These are phyloP conservation scores for Roridomyces roridus DNA, from an alignment of 768 basidiomycete species.

Conservation along the genomic window DNA sequence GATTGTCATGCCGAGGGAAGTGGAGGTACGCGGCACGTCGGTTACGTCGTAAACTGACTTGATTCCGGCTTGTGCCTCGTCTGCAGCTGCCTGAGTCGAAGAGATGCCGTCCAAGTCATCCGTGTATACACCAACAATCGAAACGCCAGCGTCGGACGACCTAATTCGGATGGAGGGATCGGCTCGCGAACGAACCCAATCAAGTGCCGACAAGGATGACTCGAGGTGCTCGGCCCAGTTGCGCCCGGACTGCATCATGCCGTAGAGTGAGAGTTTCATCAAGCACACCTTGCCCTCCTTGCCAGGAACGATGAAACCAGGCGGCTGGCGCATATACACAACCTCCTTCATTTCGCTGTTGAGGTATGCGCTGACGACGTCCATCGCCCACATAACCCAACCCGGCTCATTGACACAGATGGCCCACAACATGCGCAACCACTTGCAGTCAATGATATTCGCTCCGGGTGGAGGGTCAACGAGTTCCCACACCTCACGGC, in stretches of 20 bases:
- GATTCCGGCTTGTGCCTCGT: constrained; percentile 12
- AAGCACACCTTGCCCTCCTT: constrained; percentile 6
- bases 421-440: constrained; percentile 30
- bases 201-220: no score
- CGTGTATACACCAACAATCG: no score
- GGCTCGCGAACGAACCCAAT: no score
- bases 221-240: no score
- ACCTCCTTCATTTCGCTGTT: constrained; percentile 30
- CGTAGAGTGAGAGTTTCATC: no score
- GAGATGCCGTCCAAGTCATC: no score
- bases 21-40: constrained; percentile 30
- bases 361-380: constrained; percentile 40
- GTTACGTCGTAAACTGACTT: constrained; percentile 25
- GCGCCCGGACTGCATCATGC: no score
- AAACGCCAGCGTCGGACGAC: no score
- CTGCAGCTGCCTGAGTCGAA: constrained; percentile 5
- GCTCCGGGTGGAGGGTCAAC: no score
- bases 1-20: constrained; percentile 21
- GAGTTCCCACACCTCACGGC: constrained; percentile 29
- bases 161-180: no score
- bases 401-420: constrained; percentile 31
- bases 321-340: constrained; percentile 42
- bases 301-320: constrained; percentile 22
- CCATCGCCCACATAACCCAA: constrained; percentile 35
- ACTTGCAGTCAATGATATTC: no score